phyloP scores from a whole-genome alignment of 805 yeast species.

The Torulaspora franciscae region DNA sequence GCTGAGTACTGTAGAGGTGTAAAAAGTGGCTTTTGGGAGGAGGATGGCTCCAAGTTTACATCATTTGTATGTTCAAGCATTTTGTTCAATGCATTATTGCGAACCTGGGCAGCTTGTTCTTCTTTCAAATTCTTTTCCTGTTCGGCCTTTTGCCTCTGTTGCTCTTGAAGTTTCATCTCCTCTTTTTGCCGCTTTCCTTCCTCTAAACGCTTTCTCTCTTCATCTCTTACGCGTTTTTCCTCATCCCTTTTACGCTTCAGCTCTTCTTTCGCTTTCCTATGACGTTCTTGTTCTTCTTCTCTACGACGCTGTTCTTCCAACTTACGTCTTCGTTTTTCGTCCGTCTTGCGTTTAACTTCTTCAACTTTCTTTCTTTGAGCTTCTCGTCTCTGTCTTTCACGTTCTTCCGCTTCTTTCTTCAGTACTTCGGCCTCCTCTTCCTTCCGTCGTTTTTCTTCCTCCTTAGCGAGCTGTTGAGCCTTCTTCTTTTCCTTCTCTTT shows the following conservation, averaged over 20 bases:
- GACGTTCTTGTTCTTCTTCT: conserved; percentile 39
- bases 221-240: conserved; percentile 36
- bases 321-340: conserved; percentile 40
- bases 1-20: conserved; percentile 18
- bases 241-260: conserved; percentile 38
- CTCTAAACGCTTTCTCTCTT: conserved; percentile 29
- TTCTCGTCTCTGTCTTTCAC: conserved; percentile 41
- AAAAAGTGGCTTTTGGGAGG: background rate
- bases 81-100: conserved; percentile 18
- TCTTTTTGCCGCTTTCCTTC: conserved; percentile 26
- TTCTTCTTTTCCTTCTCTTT: conserved; percentile 68
- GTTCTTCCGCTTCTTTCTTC: conserved; percentile 38
- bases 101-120: conserved; percentile 7
- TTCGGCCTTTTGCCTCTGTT: conserved; percentile 32
- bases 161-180: conserved; percentile 37
- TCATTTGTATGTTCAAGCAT: conserved; percentile 1
- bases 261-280: conserved; percentile 38
- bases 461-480: conserved; percentile 55
- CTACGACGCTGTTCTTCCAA: conserved; percentile 41
- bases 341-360: conserved; percentile 37
- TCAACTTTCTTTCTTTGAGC: conserved; percentile 38
- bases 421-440: conserved; percentile 55
- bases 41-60: conserved; percentile 23
- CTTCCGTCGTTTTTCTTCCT: conserved; percentile 52
- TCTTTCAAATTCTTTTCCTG: conserved; percentile 33